phyloP scores from a whole-genome alignment of 495 filamentous ascomycete genomes.

The Hyaloscypha finlandica region DNA sequence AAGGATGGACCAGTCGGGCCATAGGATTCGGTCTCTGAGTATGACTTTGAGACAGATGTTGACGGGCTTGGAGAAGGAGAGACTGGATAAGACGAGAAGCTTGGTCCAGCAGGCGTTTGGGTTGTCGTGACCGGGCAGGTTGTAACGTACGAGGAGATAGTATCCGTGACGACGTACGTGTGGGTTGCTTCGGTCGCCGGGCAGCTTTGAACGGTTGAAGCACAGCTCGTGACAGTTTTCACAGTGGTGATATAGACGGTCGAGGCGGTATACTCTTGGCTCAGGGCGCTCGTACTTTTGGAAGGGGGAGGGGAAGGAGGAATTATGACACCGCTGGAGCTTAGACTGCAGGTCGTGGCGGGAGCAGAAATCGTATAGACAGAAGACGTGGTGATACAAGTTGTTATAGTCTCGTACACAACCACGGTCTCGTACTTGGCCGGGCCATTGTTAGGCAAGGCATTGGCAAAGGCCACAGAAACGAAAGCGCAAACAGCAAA shows the following conservation, averaged over 20 bases:
- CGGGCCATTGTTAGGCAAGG: background rate
- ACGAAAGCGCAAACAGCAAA: slow-evolving; percentile 7
- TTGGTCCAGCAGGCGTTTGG: background rate
- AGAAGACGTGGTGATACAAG: background rate
- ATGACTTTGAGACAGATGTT: background rate
- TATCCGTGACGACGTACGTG: background rate
- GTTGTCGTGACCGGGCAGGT: background rate
- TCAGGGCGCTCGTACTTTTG: background rate
- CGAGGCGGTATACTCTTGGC: background rate
- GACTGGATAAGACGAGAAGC: background rate
- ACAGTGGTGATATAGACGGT: background rate
- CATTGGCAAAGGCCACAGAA: slow-evolving; percentile 3
- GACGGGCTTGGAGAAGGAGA: background rate
- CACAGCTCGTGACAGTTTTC: background rate
- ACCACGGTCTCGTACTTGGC: background rate
- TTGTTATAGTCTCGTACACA: background rate
- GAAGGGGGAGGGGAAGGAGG: background rate
- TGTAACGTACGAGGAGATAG: background rate
- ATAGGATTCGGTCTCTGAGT: background rate
- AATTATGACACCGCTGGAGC: background rate
- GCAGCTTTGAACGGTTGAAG: background rate
- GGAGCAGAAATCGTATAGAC: background rate
- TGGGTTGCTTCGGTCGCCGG: background rate
- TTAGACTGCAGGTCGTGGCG: background rate
- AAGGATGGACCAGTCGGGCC: background rate